These are phyloP conservation scores for Pseudotsuga menziesii DNA, from an alignment of 75 land plant species.

Conservation along the genomic window DNA sequence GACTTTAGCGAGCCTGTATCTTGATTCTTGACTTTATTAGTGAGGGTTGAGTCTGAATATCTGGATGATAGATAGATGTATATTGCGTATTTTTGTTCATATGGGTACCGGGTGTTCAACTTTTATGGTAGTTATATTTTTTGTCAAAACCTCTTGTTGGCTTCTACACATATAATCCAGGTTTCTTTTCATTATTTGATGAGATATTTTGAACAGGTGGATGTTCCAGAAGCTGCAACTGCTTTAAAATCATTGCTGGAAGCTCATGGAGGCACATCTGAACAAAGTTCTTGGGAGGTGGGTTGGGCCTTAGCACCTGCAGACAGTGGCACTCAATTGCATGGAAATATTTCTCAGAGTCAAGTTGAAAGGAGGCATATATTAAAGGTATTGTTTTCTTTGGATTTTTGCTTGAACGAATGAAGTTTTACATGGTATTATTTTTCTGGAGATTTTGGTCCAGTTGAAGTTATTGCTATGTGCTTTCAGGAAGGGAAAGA, in stretches of 20 bases:
- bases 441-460: background rate
- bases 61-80: background rate
- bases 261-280: slow-evolving; percentile 48
- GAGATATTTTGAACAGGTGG: slow-evolving; percentile 29
- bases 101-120: background rate
- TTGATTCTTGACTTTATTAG: background rate
- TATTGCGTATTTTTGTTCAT: background rate
- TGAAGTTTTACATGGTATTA: background rate
- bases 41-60: background rate
- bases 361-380: slow-evolving; percentile 4
- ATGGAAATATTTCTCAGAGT: slow-evolving; percentile 9
- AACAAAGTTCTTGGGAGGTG: slow-evolving; percentile 68
- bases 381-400: background rate
- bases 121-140: background rate
- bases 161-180: background rate
- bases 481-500: slow-evolving; percentile 4
- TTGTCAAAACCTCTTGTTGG: background rate
- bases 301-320: slow-evolving; percentile 77
- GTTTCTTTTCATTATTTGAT: slow-evolving; percentile 1
- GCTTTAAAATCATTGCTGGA: slow-evolving; percentile 69
- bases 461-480: background rate
- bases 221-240: slow-evolving; percentile 50
- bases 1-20: background rate
- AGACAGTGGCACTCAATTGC: slow-evolving; percentile 12
- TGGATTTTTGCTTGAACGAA: background rate